Evolutionary conservation across 306 rosid genomes (phyloP).

Genomic region (Sphenostylis stenocarpa): DNA sequence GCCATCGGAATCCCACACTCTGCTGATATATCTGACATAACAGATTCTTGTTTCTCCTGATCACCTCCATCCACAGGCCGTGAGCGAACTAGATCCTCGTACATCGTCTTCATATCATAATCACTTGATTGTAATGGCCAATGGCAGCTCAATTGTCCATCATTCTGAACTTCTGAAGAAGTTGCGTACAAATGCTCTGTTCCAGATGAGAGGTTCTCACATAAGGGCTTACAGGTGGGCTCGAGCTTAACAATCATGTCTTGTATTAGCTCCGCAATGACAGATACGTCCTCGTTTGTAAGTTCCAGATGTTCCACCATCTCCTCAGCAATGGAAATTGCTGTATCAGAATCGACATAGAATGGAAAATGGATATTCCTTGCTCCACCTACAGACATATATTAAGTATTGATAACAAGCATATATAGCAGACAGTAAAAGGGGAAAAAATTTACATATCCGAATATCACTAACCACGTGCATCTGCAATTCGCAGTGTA

Average conservation of each 20-base stretch:
- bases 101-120: slow-evolving; percentile 24
- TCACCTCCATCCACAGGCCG: slow-evolving; percentile 39
- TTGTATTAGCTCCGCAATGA: slow-evolving; percentile 69
- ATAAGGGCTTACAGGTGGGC: slow-evolving; percentile 59
- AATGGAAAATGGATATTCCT: slow-evolving; percentile 83
- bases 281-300: slow-evolving; percentile 49
- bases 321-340: slow-evolving; percentile 78
- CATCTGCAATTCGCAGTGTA: slow-evolving; percentile 56
- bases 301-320: slow-evolving; percentile 89
- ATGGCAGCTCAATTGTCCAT: slow-evolving; percentile 29
- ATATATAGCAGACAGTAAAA: neutral
- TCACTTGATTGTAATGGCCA: slow-evolving; percentile 36
- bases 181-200: slow-evolving; percentile 27
- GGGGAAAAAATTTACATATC: neutral
- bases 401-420: slow-evolving; percentile 27
- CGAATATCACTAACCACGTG: slow-evolving; percentile 53
- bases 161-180: slow-evolving; percentile 29
- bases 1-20: slow-evolving; percentile 37
- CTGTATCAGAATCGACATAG: slow-evolving; percentile 71
- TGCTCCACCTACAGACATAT: slow-evolving; percentile 56
- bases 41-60: slow-evolving; percentile 53
- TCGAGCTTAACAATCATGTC: slow-evolving; percentile 55
- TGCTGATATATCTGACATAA: slow-evolving; percentile 52
- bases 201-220: slow-evolving; percentile 38
- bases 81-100: slow-evolving; percentile 30